Percentiles rank a stretch among this genome's conserved stretches.
Conservation (phyloP, 1,284 basidiomycete genomes). For the Caloboletus inedulis region DNA sequence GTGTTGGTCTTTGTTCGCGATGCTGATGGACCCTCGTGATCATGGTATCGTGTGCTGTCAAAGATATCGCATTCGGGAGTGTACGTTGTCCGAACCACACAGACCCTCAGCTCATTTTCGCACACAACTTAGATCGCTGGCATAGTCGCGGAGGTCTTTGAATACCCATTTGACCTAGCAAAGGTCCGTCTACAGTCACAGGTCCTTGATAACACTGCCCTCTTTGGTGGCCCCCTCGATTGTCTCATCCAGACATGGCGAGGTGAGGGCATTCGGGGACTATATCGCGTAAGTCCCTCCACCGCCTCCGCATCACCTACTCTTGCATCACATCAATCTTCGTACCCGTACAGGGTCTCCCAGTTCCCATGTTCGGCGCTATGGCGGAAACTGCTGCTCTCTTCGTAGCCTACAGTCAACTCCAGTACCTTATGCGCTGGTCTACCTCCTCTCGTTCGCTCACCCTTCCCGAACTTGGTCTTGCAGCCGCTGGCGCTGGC, state of each 20-base stretch:
- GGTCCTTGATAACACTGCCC: constrained; percentile 66
- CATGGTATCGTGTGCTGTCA: constrained; percentile 36
- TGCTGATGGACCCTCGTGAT: background rate
- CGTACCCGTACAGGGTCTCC: constrained; percentile 61
- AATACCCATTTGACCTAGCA: constrained; percentile 84
- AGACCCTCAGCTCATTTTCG: background rate
- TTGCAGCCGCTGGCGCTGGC: constrained; percentile 83
- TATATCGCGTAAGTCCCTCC: constrained; percentile 67
- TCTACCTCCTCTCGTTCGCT: constrained; percentile 40
- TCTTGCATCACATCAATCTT: constrained; percentile 3
- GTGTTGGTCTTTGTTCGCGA: background rate
- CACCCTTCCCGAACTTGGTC: constrained; percentile 60
- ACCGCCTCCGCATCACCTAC: background rate
- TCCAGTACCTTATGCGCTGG: constrained; percentile 63
- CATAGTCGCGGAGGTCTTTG: constrained; percentile 81
- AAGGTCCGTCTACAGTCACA: constrained; percentile 84
- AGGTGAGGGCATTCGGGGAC: constrained; percentile 73
- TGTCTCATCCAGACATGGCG: constrained; percentile 76
- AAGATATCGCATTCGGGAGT: constrained; percentile 60
- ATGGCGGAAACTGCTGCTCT: constrained; percentile 88
- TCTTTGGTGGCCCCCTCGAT: constrained; percentile 78
- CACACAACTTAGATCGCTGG: constrained; percentile 56
- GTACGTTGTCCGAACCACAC: constrained; percentile 34
- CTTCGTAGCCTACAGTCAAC: constrained; percentile 81
- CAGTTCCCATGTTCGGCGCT: constrained; percentile 86